Evolutionary conservation across 148 eudicot genomes (phyloP).

Genomic region (Rhododendron molle): DNA sequence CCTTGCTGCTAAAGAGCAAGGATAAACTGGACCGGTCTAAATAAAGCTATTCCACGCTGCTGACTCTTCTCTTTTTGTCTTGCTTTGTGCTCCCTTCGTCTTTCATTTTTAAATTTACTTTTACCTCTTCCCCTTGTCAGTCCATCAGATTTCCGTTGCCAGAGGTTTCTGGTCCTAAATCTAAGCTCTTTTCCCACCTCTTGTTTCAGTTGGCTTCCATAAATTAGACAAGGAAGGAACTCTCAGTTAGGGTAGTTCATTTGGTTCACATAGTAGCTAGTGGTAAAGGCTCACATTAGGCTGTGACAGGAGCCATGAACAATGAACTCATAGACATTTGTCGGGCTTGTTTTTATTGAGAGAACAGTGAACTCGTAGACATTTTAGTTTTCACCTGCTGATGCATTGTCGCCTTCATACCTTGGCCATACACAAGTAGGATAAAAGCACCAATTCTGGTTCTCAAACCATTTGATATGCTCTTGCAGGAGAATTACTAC

Average conservation of each 20-base stretch:
- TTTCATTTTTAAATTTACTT: neutral
- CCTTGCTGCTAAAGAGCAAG: neutral
- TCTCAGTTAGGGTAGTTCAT: neutral
- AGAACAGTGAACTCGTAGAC: neutral
- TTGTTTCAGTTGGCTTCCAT: neutral
- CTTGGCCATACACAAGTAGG: neutral
- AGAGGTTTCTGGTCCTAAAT: neutral
- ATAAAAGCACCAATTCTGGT: neutral
- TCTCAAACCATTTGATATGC: conserved; percentile 2
- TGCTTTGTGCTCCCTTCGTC: neutral
- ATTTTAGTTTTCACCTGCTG: neutral
- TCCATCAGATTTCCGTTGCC: neutral
- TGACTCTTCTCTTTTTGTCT: neutral
- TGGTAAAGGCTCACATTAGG: neutral
- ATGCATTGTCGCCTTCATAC: neutral
- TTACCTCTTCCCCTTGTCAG: neutral
- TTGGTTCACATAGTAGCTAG: neutral
- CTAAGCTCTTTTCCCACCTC: neutral
- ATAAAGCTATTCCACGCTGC: neutral
- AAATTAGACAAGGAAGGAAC: neutral
- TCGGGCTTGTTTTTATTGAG: neutral
- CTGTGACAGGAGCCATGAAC: too few relatives aligned
- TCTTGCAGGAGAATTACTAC: conserved; percentile 65
- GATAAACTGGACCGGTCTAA: neutral
- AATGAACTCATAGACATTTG: neutral